A percentile compares a stretch with the other conserved stretches of the same genome.
Evolutionary conservation across 495 filamentous ascomycete genomes (phyloP).

Genomic region (Lophiotrema nucula): DNA sequence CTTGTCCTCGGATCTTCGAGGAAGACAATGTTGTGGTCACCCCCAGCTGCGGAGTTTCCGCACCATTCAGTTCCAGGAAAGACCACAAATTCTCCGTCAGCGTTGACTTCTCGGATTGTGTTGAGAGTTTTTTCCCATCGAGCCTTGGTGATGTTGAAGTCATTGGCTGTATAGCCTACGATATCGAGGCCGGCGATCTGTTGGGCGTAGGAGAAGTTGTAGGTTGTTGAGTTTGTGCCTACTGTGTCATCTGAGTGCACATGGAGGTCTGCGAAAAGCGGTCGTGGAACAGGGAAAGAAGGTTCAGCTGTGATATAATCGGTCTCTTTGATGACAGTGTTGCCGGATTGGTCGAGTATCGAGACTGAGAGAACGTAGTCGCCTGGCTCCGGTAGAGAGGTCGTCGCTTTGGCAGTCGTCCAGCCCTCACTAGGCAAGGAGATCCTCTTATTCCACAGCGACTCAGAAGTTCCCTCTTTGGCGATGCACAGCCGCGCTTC

Average conservation of each 20-base stretch:
- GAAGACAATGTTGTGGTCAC: neutral
- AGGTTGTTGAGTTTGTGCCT: neutral
- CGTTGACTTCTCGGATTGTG: neutral
- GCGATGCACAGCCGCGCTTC: neutral
- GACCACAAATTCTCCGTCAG: neutral
- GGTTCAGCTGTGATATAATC: neutral
- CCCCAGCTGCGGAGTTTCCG: neutral
- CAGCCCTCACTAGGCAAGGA: neutral
- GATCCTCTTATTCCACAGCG: neutral
- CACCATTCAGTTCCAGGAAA: neutral
- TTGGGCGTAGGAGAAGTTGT: neutral
- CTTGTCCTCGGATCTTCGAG: neutral
- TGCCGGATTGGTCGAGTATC: neutral
- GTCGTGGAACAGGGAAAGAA: neutral
- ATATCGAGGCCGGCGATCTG: neutral
- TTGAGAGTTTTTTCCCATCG: neutral
- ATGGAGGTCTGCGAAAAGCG: neutral
- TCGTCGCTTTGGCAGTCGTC: neutral
- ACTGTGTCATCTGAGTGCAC: neutral
- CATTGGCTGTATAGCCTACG: neutral
- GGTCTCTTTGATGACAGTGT: neutral
- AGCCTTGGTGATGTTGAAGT: neutral
- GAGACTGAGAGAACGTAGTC: neutral
- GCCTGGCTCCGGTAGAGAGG: neutral
- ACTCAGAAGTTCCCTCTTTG: neutral